Base-by-base conservation (phyloP, 306 rosid genomes). In the Rubus parviflorus region DNA sequence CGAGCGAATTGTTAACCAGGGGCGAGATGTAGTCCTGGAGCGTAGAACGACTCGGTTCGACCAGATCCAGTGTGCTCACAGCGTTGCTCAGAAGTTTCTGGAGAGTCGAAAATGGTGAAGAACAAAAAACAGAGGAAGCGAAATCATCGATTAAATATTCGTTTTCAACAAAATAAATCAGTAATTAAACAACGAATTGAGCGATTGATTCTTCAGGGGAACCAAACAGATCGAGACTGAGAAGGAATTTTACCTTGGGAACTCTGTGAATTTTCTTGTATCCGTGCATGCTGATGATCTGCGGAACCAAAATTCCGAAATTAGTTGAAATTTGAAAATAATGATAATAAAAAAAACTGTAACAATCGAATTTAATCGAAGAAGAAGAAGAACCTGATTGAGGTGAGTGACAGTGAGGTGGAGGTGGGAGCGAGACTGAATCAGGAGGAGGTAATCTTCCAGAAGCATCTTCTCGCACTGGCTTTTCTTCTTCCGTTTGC, bases 261-360 rank as follows among this genome's bases (percentile, higher is more conserved):
- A 37, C 65, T 5, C 51, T 80, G 72, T 81, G 81, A 4, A 88
- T 65, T 78, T 83, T 90, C 88, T 70, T 88, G 91, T 89, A 89
- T n/a, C 94, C 97, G 83, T 90, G 94, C 86, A 90, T 85, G 22
- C 70, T 51, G 77, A 90, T 80, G 80, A 93, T 86, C 94, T 89
- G 82, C 35, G 45, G 48, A 25, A 47, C 42, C 72, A 4, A 14
- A 69, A 47, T 12, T 16, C 5, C 8, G 0, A 13, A 0, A 51
- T 51, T 4, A 52, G 35, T 20, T 56, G 62, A 20, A 56, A 56
- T 56, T 20, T 54, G 15, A 56, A 20, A 1, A 5, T 20, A 8
- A 30, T 30, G 2, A 30, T 30, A 8, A 8, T 19, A 0, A 7
- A 23, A 6, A 53, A 19, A 54, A 20, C 5, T 56, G 62, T 3